phyloP scores from a whole-genome alignment of 2,329 filamentous ascomycete genomes.

The Aurifilum marmelostoma region DNA sequence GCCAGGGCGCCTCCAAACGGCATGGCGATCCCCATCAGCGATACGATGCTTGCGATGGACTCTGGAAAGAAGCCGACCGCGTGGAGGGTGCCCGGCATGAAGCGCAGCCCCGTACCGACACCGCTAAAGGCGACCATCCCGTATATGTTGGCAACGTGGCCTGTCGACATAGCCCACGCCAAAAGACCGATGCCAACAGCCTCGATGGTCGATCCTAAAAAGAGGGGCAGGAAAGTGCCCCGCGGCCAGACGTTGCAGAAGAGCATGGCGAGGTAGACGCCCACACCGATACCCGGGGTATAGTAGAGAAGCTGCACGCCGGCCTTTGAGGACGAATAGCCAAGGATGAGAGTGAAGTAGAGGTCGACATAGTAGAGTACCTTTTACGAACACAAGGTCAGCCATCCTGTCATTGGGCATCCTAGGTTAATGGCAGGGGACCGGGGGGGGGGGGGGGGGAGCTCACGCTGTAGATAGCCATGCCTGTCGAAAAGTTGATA shows the following conservation, averaged over 20 bases:
- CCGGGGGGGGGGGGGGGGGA: not conserved
- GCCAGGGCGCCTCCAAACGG: conserved; percentile 68
- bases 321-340: conserved; percentile 50
- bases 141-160: conserved; percentile 55
- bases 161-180: conserved; percentile 58
- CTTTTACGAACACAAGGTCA: not conserved
- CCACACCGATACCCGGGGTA: conserved; percentile 63
- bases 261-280: conserved; percentile 61
- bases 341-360: conserved; percentile 68
- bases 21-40: conserved; percentile 60
- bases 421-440: not conserved
- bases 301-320: conserved; percentile 66
- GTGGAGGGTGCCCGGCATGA: conserved; percentile 58
- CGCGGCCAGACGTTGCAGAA: conserved; percentile 64
- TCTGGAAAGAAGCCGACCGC: conserved; percentile 64
- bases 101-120: conserved; percentile 63
- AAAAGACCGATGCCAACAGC: conserved; percentile 62
- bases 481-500: conserved; percentile 63
- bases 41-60: conserved; percentile 61
- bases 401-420: not conserved
- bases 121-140: conserved; percentile 69
- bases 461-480: conserved; percentile 52
- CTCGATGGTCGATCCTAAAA: conserved; percentile 59
- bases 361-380: conserved; percentile 68
- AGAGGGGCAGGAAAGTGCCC: conserved; percentile 63